phyloP scores from a whole-genome alignment of 441 rosid genomes.

The Erodium moschatum region DNA sequence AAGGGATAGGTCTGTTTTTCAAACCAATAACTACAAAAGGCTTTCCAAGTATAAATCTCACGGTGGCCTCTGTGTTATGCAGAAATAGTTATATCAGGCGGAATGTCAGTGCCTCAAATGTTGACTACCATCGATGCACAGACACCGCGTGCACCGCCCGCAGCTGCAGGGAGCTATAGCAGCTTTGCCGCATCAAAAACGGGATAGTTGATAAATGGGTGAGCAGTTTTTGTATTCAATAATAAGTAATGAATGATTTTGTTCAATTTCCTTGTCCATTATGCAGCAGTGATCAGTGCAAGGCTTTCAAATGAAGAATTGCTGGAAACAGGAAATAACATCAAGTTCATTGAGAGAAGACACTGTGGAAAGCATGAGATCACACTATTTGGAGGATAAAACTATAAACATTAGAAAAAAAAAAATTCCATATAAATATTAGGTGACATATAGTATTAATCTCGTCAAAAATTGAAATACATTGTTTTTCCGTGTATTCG shows the following conservation, averaged over 20 bases:
- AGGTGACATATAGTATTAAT: not conserved
- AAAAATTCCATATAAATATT: not conserved
- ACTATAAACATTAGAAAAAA: not conserved
- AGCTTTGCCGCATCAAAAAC: slow-evolving; percentile 22
- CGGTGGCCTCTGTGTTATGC: slow-evolving; percentile 13
- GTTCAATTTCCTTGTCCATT: too few relatives aligned
- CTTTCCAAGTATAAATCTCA: not conserved
- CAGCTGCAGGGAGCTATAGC: slow-evolving; percentile 21
- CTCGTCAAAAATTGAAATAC: not conserved
- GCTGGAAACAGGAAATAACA: not conserved
- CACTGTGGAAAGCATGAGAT: not conserved
- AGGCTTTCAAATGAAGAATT: too few relatives aligned
- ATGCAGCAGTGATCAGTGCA: not conserved
- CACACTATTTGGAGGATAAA: not conserved
- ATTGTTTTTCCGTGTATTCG: not conserved
- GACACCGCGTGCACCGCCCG: not conserved
- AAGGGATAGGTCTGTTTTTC: slow-evolving; percentile 30
- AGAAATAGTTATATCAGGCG: slow-evolving; percentile 37
- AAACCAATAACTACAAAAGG: not conserved
- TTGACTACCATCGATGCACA: slow-evolving; percentile 23
- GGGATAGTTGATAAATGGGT: not conserved
- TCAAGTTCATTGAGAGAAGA: not conserved
- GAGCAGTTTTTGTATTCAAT: not conserved
- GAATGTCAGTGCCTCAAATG: slow-evolving; percentile 33
- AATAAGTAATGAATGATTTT: not conserved